Evolutionary conservation across 768 basidiomycete genomes (phyloP), one percentile per base, ranked within the genome.

Genomic region (Mycena belliarum): DNA sequence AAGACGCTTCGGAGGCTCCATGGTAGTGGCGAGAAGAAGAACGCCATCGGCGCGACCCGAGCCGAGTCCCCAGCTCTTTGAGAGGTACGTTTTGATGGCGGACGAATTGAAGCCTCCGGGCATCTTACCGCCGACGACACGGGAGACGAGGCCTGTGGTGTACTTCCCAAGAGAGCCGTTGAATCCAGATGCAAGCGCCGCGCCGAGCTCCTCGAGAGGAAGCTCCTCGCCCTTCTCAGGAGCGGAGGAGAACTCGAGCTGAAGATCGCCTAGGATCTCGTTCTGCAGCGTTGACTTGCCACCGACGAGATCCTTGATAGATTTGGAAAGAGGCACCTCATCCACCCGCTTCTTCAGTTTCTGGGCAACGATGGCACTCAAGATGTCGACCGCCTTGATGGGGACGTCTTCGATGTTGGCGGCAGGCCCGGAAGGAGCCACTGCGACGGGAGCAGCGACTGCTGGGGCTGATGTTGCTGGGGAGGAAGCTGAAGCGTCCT

Each of bases 211-310:
- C 65, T 98, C 95, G 48, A 99, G 84, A 33, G 97, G 89, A 40
- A 99, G 82, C 67, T 99, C 97, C 72, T 99, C 97, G 11, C 92
- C 95, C 78, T 98, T 99, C 78, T 99, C 97, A 0, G 97, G 97
- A 1, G 96, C 93, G 9, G 93, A 91, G 5, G 87, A 67, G 71
- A 99, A 99, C 71, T 99, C 97, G 66, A 93, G 85, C 69, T 97
- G 95, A 37, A 99, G 81, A 69, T 98, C 97, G 45, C 97, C 97
- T 42, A 99, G 78, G 60, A 99, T 98, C 72, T 99, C 97, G 71
- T 99, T 99, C 75, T 98, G 97, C 57, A 99, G 79, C 0, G 97
- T 99, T 18, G 96, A 98, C 75, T 99, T 99, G 63, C 97, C 97
- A 26, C 94, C 94, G 44, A 97, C 95, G 53, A 99, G 89, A 67